Evolutionary conservation across 495 filamentous ascomycete species (phyloP).

Genomic region (Alectoria sarmentosa): DNA sequence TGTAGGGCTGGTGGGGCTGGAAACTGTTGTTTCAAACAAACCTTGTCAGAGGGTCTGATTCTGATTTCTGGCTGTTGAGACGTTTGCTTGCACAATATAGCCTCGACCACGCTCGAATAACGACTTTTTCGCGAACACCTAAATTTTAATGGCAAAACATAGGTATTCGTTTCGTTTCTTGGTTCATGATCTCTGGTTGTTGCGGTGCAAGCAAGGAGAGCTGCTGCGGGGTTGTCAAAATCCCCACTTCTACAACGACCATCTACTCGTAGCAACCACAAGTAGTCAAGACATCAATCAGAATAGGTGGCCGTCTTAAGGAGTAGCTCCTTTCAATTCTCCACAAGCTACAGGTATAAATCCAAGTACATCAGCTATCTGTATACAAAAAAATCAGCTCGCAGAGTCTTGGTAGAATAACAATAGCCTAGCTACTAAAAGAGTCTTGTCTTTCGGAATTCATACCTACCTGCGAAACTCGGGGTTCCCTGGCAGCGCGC

Average conservation of each 20-base stretch:
- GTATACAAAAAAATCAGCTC: neutral
- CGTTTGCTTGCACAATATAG: neutral
- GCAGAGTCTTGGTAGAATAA: neutral
- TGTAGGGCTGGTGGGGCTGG: neutral
- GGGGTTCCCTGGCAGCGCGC: neutral
- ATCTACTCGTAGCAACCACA: neutral
- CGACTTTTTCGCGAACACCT: too few relatives aligned
- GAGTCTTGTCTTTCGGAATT: neutral
- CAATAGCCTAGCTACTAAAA: neutral
- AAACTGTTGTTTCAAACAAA: conserved; percentile 2
- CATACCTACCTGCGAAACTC: neutral
- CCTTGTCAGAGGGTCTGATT: neutral
- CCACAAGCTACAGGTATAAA: neutral
- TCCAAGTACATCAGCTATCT: neutral
- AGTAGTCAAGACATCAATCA: neutral
- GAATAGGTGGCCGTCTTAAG: neutral
- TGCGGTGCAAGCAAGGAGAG: neutral
- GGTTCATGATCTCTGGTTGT: neutral
- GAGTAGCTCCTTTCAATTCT: neutral
- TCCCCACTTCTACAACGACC: neutral
- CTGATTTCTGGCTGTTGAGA: conserved; percentile 4
- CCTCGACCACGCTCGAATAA: neutral
- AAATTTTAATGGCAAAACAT: too few relatives aligned
- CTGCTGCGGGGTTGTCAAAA: neutral
- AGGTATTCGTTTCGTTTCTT: neutral